These are phyloP conservation scores for Plantago lanceolata DNA, from an alignment of 305 asterid species.

Conservation along the genomic window DNA sequence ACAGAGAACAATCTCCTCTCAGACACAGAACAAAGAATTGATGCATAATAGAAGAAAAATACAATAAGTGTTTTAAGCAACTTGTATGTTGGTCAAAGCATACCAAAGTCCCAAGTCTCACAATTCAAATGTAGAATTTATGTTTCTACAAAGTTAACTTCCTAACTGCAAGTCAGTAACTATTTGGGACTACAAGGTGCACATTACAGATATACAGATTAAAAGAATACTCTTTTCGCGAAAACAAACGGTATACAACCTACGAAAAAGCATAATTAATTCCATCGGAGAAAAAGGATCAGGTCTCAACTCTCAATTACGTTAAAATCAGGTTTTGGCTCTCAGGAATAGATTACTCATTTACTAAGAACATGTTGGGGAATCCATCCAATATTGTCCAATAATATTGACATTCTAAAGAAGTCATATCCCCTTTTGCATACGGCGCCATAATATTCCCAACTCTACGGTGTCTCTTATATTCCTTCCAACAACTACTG, in stretches of 20 bases:
- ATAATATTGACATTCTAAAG: background rate
- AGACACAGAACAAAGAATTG: too few relatives aligned
- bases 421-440: background rate
- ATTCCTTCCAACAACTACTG: background rate
- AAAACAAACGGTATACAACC: background rate
- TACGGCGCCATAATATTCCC: constrained; percentile 1
- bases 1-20: background rate
- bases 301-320: background rate
- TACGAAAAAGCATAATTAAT: background rate
- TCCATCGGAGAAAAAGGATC: background rate
- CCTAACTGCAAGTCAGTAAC: background rate
- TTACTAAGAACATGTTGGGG: background rate
- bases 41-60: background rate
- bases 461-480: background rate
- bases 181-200: background rate
- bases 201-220: background rate
- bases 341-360: background rate
- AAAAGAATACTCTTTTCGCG: background rate
- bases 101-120: too few relatives aligned
- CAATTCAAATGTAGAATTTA: background rate
- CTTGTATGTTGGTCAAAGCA: too few relatives aligned
- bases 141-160: background rate
- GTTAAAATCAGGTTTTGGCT: background rate
- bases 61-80: background rate
- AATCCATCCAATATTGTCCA: background rate